Evolutionary conservation across 208 protist genomes (phyloP), one percentile per base, ranked within the genome.

Genomic region (Acanthamoeba royreba): DNA sequence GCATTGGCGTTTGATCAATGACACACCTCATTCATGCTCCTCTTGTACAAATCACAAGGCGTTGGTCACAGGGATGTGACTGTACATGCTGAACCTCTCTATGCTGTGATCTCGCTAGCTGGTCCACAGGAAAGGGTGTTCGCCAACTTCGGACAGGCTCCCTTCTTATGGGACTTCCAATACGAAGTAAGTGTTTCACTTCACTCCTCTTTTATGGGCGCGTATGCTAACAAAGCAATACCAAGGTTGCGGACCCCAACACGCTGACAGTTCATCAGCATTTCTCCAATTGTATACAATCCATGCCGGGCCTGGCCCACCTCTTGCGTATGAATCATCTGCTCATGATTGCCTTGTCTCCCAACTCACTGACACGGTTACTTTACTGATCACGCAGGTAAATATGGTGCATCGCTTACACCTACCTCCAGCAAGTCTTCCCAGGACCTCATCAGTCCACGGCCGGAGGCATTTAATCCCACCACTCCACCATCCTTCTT

Each of bases 131-230:
- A 90, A 33, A 90, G 35, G 52, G 83, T 90, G 13, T 90, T 31
- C n/a, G 33, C 31, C 83, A 90, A 90, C 49, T 90, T 90, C 25
- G 83, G 83, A 8, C 83, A 90, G 83, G 25, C 49, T 7, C 83
- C 83, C 9, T 90, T 90, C 83, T 52, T 90, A 0, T 90, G 83
- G 83, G 83, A 90, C 83, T 90, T 90, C 74, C 42, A 81, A 25
- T 81, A 77, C 35, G n/a, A n/a, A n/a, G n/a, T n/a, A n/a, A n/a
- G n/a, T n/a, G n/a, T n/a, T n/a, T n/a, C n/a, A n/a, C n/a, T n/a
- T n/a, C n/a, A n/a, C n/a, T n/a, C n/a, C n/a, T n/a, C n/a, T n/a
- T n/a, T n/a, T n/a, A n/a, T n/a, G n/a, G n/a, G n/a, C n/a, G n/a
- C n/a, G n/a, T n/a, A n/a, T n/a, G n/a, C n/a, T n/a, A n/a, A n/a